Percentiles rank a stretch among this genome's conserved stretches.
Evolutionary conservation across 345 rosid genomes (phyloP).

Genomic region (Hypericum perforatum): DNA sequence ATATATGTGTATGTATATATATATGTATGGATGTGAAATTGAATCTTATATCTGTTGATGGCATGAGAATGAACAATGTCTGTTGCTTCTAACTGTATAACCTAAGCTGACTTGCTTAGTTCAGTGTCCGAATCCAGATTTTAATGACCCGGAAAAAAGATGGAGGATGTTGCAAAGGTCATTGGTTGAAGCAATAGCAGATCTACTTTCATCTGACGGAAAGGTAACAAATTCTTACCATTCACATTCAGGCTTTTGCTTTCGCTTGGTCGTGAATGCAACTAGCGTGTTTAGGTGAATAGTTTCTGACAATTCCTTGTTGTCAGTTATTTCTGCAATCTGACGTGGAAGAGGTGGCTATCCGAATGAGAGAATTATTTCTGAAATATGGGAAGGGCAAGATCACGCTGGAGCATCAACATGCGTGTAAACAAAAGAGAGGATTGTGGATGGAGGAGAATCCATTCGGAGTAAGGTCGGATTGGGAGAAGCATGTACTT

Average conservation of each 20-base stretch:
- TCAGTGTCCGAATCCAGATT: constrained; percentile 73
- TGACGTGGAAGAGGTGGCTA: constrained; percentile 45
- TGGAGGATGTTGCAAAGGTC: constrained; percentile 61
- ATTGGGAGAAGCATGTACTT: constrained; percentile 60
- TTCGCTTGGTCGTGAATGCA: neutral
- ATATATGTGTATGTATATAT: too few species aligned
- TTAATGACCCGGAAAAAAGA: constrained; percentile 48
- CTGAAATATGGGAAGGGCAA: constrained; percentile 39
- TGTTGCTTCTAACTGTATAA: neutral
- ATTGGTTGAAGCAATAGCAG: constrained; percentile 49
- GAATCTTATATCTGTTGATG: too few species aligned
- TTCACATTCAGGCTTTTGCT: neutral
- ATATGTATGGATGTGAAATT: too few species aligned
- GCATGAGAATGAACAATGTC: too few species aligned
- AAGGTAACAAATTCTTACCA: constrained; percentile 27
- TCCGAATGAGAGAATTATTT: constrained; percentile 45
- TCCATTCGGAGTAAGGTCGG: constrained; percentile 53
- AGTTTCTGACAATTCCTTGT: constrained; percentile 1
- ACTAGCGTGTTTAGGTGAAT: neutral
- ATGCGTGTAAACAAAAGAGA: constrained; percentile 8
- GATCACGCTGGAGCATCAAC: constrained; percentile 19
- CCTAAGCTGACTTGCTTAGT: neutral
- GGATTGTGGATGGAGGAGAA: constrained; percentile 45
- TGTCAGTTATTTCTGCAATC: constrained; percentile 58
- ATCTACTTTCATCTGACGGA: constrained; percentile 44